Percentiles rank a stretch among this genome's conserved stretches.
These are phyloP conservation scores for Pichia inconspicua DNA, from an alignment of 1,139 yeast genomes.

Conservation along the genomic window DNA sequence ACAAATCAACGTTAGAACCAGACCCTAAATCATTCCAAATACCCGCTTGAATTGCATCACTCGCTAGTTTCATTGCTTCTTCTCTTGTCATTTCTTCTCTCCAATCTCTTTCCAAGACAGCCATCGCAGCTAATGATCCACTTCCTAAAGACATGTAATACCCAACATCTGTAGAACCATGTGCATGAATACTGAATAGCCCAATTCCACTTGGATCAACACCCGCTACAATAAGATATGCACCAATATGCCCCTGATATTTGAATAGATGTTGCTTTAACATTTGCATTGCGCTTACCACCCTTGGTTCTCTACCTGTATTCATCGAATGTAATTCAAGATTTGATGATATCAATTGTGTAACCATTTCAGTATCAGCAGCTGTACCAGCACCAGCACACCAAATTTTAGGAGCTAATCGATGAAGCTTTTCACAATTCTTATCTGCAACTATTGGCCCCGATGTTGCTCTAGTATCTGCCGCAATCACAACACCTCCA, in stretches of 20 bases:
- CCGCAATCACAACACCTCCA: slow-evolving; percentile 95
- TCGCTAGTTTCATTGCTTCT: slow-evolving; percentile 81
- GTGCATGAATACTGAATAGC: slow-evolving; percentile 89
- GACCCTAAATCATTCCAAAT: slow-evolving; percentile 99
- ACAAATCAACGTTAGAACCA: slow-evolving; percentile 93
- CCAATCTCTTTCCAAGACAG: slow-evolving; percentile 88
- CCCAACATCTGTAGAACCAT: slow-evolving; percentile 95
- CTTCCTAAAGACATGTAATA: slow-evolving; percentile 89
- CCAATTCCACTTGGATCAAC: slow-evolving; percentile 95
- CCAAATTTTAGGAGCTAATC: slow-evolving; percentile 92
- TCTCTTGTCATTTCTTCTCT: slow-evolving; percentile 68
- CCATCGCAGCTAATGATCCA: slow-evolving; percentile 99
- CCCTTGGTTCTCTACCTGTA: slow-evolving; percentile 82
- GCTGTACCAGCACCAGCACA: slow-evolving; percentile 99
- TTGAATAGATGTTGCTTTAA: slow-evolving; percentile 91
- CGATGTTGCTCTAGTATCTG: slow-evolving; percentile 96
- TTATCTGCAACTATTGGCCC: slow-evolving; percentile 96
- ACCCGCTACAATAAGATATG: slow-evolving; percentile 94
- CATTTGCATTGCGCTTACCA: slow-evolving; percentile 86
- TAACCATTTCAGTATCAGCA: slow-evolving; percentile 97
- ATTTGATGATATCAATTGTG: slow-evolving; percentile 85
- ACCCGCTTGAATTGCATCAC: slow-evolving; percentile 95
- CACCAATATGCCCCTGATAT: slow-evolving; percentile 96
- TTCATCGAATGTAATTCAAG: slow-evolving; percentile 81
- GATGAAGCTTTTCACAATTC: slow-evolving; percentile 92